Base-by-base conservation (phyloP, 2,329 filamentous ascomycete genomes). In the Monosporascus sp. region DNA sequence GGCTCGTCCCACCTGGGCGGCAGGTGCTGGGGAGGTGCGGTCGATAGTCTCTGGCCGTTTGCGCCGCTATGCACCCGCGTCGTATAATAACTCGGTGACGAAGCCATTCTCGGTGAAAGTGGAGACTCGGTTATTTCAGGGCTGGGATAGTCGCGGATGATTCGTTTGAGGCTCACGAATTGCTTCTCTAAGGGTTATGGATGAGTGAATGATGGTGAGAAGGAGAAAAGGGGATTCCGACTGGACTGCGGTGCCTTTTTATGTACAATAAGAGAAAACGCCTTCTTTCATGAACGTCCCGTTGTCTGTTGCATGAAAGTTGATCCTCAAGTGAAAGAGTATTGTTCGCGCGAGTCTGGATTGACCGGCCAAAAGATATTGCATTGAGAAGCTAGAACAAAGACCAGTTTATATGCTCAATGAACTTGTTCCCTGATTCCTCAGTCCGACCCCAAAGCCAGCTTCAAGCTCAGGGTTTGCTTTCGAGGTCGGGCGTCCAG, bases 71-170 rank as follows among this genome's bases (percentile, higher is more conserved):
- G 22, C 7, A 52, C 26, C 38, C 36, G 49, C 4, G 48, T 40
- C 40, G 49, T 48, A 26, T 41, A 26, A 16, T 58, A 26, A 51
- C n/a, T 56, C 9, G 59, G 55, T 26, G 43, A 17, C 43, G 43
- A 46, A 46, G 43, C 22, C 43, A 46, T 46, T 22, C 5, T 46
- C 14, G 6, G 14, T n/a, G 43, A 9, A 26, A 14, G 43, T 2
- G 24, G 43, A 7, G 22, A 16, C 17, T 46, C 22, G 9, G 24
- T 7, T 46, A 3, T 19, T 26, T 27, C 22, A 27, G 43, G 43
- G 43, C 19, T 46, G 43, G 41, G 20, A 22, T 22, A 7, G 24
- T 46, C 43, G 14, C 24, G 24, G 20, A 17, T 31, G 7, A 5
- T 31, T 46, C 24, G 24, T 46, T 22, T 14, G 24, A 17, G 24